phyloP scores from a whole-genome alignment of 2,329 filamentous ascomycete species.

The Colletotrichum agaves region DNA sequence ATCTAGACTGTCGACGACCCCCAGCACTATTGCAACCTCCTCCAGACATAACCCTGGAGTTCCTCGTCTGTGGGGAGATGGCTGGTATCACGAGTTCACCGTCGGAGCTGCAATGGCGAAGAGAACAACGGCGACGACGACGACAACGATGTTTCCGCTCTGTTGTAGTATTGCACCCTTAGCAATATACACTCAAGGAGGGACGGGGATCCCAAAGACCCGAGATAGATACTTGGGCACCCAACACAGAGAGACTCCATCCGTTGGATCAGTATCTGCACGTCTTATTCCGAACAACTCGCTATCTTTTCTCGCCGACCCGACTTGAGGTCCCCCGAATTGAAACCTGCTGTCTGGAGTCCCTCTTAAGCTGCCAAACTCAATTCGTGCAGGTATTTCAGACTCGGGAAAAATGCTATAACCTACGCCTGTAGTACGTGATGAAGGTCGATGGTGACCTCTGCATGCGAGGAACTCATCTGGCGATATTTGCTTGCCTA shows the following conservation, averaged over 20 bases:
- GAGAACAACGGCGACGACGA: neutral
- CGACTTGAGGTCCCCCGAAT: neutral
- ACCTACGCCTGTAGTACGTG: neutral
- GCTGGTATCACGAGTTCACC: neutral
- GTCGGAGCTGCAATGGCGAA: neutral
- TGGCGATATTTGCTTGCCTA: neutral
- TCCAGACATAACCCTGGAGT: conserved; percentile 1
- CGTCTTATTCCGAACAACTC: neutral
- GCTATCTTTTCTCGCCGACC: conserved; percentile 5
- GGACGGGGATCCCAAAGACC: neutral
- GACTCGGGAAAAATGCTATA: neutral
- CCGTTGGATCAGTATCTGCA: neutral
- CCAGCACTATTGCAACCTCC: conserved; percentile 9
- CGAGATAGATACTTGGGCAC: no score
- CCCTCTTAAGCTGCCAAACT: neutral
- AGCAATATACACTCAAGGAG: neutral
- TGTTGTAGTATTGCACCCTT: neutral
- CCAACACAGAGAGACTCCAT: neutral
- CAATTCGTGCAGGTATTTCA: neutral
- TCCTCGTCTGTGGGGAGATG: neutral
- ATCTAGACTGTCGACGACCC: conserved; percentile 13
- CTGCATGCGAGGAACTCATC: neutral
- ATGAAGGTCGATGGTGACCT: conserved; percentile 1
- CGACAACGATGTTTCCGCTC: neutral
- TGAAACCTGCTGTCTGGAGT: neutral